These are phyloP conservation scores for Colletotrichum siamense DNA, from an alignment of 2,329 filamentous ascomycete genomes.

Conservation along the genomic window DNA sequence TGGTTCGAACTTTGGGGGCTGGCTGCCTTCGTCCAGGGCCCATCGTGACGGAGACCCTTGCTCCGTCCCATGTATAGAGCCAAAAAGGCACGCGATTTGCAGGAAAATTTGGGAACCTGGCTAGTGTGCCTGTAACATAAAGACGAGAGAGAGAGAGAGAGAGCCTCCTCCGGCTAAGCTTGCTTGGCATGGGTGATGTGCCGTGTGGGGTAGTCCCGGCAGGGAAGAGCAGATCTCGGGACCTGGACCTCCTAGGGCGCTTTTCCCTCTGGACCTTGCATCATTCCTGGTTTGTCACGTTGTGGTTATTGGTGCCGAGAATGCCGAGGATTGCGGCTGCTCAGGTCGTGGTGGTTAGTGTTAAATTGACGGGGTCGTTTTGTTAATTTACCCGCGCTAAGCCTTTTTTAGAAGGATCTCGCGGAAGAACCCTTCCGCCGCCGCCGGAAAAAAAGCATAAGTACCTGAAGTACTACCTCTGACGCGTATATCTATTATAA, in stretches of 20 bases:
- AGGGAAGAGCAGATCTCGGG: neutral
- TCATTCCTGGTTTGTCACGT: neutral
- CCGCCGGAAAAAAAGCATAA: too few relatives aligned
- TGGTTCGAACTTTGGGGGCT: neutral
- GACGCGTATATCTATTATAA: too few relatives aligned
- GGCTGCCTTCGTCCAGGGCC: neutral
- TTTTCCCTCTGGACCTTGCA: neutral
- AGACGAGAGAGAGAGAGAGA: neutral
- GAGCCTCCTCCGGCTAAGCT: neutral
- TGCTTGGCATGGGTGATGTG: constrained; percentile 9
- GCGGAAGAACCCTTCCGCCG: too few relatives aligned
- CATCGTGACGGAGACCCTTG: neutral
- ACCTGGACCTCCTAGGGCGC: neutral
- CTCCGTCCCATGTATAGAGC: constrained; percentile 8
- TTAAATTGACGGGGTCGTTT: too few relatives aligned
- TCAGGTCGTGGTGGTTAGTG: neutral
- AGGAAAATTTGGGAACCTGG: neutral
- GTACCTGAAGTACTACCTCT: too few relatives aligned
- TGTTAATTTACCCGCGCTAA: too few relatives aligned
- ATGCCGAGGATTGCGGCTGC: neutral
- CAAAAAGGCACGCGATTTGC: neutral
- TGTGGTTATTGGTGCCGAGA: neutral
- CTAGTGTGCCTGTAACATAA: neutral
- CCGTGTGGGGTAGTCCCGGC: constrained; percentile 6
- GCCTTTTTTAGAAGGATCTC: too few relatives aligned